These are phyloP conservation scores for Candida sphagnicola DNA, from an alignment of 805 yeast genomes.

Conservation along the genomic window DNA sequence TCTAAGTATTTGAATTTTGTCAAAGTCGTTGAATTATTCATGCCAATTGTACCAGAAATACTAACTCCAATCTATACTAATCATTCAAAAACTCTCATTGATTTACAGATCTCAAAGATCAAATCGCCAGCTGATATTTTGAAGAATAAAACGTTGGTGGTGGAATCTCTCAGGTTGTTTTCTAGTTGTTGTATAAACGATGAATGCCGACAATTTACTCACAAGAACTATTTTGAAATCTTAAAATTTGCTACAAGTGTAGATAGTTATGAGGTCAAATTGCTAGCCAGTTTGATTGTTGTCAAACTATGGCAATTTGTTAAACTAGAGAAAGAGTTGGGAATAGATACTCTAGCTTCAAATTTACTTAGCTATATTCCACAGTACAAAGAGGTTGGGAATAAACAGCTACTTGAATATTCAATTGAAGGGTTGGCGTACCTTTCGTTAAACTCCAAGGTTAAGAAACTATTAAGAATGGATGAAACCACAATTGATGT, in stretches of 20 bases:
- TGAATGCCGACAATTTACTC: conserved; percentile 42
- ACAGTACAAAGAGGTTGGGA: conserved; percentile 1
- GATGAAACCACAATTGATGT: conserved; percentile 25
- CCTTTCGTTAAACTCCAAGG: conserved; percentile 33
- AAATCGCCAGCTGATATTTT: background rate
- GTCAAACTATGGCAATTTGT: conserved; percentile 56
- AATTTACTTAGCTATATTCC: conserved; percentile 9
- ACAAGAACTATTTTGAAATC: conserved; percentile 39
- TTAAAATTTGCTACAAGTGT: conserved; percentile 32
- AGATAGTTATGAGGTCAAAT: conserved; percentile 16
- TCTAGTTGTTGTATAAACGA: conserved; percentile 48
- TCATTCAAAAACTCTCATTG: conserved; percentile 5
- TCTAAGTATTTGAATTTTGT: conserved; percentile 17
- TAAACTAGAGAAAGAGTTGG: conserved; percentile 14
- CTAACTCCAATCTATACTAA: conserved; percentile 18
- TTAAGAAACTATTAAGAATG: conserved; percentile 31
- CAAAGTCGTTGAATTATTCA: conserved; percentile 18
- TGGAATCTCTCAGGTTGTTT: conserved; percentile 17
- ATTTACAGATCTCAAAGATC: conserved; percentile 1
- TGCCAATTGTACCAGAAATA: conserved; percentile 24
- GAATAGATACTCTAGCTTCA: conserved; percentile 8
- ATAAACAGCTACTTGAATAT: conserved; percentile 11
- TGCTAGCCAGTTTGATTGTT: conserved; percentile 43
- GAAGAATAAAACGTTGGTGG: background rate
- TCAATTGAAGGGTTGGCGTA: conserved; percentile 49